Conservation (phyloP, 306 rosid genomes). For the Begonia loranthoides region DNA sequence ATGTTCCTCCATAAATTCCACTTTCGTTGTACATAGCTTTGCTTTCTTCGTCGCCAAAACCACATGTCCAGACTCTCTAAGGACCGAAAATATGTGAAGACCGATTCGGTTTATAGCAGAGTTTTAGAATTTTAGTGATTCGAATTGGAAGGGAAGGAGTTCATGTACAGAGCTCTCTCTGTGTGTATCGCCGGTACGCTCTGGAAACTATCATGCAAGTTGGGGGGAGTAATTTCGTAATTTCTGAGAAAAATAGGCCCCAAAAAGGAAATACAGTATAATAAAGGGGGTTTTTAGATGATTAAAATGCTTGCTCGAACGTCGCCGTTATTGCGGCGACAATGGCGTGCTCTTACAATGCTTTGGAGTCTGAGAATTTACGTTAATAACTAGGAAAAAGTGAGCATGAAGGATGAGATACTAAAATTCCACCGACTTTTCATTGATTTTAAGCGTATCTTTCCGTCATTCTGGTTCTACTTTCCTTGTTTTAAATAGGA, state of each 20-base stretch:
- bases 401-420: too few relatives aligned
- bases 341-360: conserved; percentile 30
- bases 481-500: not conserved
- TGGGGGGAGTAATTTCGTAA: conserved; percentile 30
- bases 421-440: not conserved
- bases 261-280: conserved; percentile 3
- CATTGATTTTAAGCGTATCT: not conserved
- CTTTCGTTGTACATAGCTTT: conserved; percentile 14
- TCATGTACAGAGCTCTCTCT: too few relatives aligned
- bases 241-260: conserved; percentile 11
- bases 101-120: not conserved
- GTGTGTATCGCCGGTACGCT: not conserved
- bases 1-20: conserved; percentile 5
- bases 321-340: conserved; percentile 76
- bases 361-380: not conserved
- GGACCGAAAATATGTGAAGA: not conserved
- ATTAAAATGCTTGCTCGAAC: conserved; percentile 7
- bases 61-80: not conserved
- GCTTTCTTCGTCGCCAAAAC: conserved; percentile 11
- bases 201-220: conserved; percentile 16
- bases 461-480: not conserved
- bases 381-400: not conserved
- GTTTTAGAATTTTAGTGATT: not conserved
- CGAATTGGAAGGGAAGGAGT: not conserved
- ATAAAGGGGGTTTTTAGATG: conserved; percentile 14